Conservation (phyloP, 164 flowering plant genomes). For the Nymphaea thermarum region DNA sequence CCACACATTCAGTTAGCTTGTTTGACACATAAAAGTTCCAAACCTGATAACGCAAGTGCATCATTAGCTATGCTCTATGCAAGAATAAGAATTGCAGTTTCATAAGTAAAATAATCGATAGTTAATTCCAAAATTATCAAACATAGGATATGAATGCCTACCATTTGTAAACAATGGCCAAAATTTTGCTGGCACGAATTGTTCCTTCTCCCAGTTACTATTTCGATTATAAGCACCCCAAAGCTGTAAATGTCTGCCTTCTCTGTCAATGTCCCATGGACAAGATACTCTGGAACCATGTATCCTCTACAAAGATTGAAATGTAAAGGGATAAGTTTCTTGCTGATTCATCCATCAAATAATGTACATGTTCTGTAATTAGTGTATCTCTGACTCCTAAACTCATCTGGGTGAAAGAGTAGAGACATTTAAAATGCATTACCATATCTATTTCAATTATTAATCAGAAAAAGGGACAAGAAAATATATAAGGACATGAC, state of each 20-base stretch:
- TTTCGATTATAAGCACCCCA: not conserved
- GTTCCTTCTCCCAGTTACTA: conserved; percentile 1
- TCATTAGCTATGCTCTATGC: not conserved
- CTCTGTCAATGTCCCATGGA: not conserved
- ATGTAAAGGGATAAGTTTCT: no score
- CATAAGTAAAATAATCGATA: no score
- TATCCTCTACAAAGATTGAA: not conserved
- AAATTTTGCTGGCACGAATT: not conserved
- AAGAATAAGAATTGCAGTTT: not conserved
- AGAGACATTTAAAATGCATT: no score
- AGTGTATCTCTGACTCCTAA: no score
- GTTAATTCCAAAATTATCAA: not conserved
- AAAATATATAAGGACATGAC: not conserved
- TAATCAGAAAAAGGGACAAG: no score
- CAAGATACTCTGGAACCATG: not conserved
- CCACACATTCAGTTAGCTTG: conserved; percentile 35
- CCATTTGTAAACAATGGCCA: not conserved
- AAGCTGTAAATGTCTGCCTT: not conserved
- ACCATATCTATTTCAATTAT: no score
- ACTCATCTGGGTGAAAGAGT: no score
- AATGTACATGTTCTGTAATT: no score
- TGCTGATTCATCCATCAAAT: not conserved
- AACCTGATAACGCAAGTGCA: conserved; percentile 26
- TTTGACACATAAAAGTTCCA: conserved; percentile 47
- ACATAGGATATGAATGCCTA: not conserved